phyloP scores from a whole-genome alignment of 495 filamentous ascomycete genomes.

The Penicillium coffeae region DNA sequence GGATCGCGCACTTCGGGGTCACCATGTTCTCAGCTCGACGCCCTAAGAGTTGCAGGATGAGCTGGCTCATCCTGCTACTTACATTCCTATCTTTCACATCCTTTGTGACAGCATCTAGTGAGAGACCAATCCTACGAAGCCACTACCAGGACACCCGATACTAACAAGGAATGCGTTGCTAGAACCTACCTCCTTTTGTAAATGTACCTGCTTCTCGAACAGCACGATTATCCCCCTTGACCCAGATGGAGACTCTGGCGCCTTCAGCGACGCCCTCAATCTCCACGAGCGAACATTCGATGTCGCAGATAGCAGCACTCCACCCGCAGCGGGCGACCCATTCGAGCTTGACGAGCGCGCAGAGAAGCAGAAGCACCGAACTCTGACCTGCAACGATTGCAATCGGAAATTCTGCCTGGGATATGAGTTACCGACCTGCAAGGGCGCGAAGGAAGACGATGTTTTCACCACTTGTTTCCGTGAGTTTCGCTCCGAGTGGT shows the following conservation, averaged over 20 bases:
- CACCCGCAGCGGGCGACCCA: constrained; percentile 1
- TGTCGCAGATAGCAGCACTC: constrained; percentile 1
- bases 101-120: constrained; percentile 29
- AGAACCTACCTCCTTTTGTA: constrained; percentile 86
- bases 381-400: constrained; percentile 73
- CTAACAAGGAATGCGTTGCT: constrained; percentile 10
- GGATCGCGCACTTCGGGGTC: constrained; percentile 1
- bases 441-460: constrained; percentile 79
- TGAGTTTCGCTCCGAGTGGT: constrained; percentile 40
- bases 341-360: constrained; percentile 18
- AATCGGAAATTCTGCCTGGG: constrained; percentile 86
- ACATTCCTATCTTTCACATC: constrained; percentile 24
- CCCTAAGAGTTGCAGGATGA: constrained; percentile 2
- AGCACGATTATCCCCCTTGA: constrained; percentile 73
- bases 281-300: constrained; percentile 19
- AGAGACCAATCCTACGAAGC: constrained; percentile 4
- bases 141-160: constrained; percentile 1
- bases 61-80: constrained; percentile 16
- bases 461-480: constrained; percentile 88
- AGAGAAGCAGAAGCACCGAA: constrained; percentile 35
- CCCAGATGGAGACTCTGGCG: constrained; percentile 19
- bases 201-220: constrained; percentile 93
- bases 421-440: constrained; percentile 82
- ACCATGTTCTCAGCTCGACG: constrained; percentile 8
- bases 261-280: constrained; percentile 22